Percentiles rank a stretch among this genome's conserved stretches.
Conservation (phyloP, 352 stramenopile genomes). For the Phytopythium helicoides region DNA sequence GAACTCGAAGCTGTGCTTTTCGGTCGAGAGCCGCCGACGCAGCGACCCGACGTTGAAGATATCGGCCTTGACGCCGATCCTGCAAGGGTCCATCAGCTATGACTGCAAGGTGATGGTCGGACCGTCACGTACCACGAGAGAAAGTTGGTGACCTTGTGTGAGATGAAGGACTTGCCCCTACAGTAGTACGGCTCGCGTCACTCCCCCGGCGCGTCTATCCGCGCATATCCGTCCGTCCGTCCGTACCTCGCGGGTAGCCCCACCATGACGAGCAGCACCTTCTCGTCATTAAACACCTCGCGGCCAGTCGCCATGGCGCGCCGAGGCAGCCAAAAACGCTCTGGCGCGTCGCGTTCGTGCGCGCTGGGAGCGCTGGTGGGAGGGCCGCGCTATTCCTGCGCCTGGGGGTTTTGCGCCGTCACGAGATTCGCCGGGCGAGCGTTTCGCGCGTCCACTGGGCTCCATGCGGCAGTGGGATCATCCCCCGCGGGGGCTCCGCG, state of each 20-base stretch:
- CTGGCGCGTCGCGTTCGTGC: too few species aligned
- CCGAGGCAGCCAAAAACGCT: background rate
- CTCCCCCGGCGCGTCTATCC: too few species aligned
- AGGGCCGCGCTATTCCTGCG: too few species aligned
- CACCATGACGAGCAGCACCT: slow-evolving; percentile 91
- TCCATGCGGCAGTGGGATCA: too few species aligned
- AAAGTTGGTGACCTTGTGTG: slow-evolving; percentile 73
- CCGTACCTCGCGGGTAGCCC: slow-evolving; percentile 73
- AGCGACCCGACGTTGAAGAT: slow-evolving; percentile 93
- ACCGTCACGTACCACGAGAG: slow-evolving; percentile 26
- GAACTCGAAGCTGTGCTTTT: slow-evolving; percentile 65
- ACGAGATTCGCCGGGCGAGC: background rate
- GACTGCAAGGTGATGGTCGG: background rate
- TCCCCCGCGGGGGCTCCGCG: too few species aligned
- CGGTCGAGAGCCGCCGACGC: slow-evolving; percentile 65
- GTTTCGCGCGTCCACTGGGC: background rate
- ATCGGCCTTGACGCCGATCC: slow-evolving; percentile 41
- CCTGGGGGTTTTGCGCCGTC: too few species aligned
- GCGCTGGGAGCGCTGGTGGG: too few species aligned
- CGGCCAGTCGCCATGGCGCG: slow-evolving; percentile 8
- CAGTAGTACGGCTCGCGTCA: background rate
- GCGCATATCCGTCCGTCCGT: too few species aligned
- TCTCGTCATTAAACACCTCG: slow-evolving; percentile 69
- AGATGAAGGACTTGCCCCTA: slow-evolving; percentile 90
- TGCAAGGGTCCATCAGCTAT: slow-evolving; percentile 2